Evolutionary conservation across 805 yeast genomes (phyloP).

Genomic region (Kluyveromyces starmeri): DNA sequence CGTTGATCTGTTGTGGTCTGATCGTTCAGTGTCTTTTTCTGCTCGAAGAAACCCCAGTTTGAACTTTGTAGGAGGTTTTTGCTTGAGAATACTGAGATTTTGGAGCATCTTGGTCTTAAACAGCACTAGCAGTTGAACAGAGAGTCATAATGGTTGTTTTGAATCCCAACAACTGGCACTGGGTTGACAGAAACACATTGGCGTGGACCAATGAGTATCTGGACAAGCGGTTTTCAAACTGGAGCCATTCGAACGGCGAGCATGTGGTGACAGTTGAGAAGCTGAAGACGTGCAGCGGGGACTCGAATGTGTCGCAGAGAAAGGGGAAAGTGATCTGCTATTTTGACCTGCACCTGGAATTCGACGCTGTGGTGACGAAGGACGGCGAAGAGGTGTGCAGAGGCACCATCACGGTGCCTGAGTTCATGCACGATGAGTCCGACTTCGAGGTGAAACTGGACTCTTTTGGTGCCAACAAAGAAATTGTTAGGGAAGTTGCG

Average conservation of each 20-base stretch:
- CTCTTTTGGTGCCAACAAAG: slow-evolving; percentile 29
- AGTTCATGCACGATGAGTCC: slow-evolving; percentile 69
- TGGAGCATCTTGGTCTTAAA: too few relatives aligned
- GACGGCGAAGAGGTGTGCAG: slow-evolving; percentile 30
- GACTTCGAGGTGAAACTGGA: slow-evolving; percentile 53
- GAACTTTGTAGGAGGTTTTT: too few relatives aligned
- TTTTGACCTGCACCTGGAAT: slow-evolving; percentile 51
- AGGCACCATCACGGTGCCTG: slow-evolving; percentile 47
- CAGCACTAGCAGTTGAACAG: neutral
- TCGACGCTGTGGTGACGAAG: slow-evolving; percentile 34
- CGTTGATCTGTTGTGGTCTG: too few relatives aligned
- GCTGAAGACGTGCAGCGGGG: slow-evolving; percentile 48
- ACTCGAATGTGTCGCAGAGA: slow-evolving; percentile 77
- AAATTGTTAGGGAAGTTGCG: slow-evolving; percentile 36
- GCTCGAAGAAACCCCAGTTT: too few relatives aligned
- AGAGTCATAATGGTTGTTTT: slow-evolving; percentile 46
- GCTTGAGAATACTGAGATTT: too few relatives aligned
- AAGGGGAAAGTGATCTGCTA: slow-evolving; percentile 74
- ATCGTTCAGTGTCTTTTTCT: too few relatives aligned
- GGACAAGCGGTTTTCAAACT: slow-evolving; percentile 28
- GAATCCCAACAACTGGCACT: slow-evolving; percentile 71
- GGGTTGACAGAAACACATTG: slow-evolving; percentile 62
- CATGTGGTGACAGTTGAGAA: slow-evolving; percentile 25
- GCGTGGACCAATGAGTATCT: slow-evolving; percentile 54
- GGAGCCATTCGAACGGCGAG: slow-evolving; percentile 14